Conservation (phyloP, 2,329 filamentous ascomycete genomes). For the Fusarium euwallaceae region DNA sequence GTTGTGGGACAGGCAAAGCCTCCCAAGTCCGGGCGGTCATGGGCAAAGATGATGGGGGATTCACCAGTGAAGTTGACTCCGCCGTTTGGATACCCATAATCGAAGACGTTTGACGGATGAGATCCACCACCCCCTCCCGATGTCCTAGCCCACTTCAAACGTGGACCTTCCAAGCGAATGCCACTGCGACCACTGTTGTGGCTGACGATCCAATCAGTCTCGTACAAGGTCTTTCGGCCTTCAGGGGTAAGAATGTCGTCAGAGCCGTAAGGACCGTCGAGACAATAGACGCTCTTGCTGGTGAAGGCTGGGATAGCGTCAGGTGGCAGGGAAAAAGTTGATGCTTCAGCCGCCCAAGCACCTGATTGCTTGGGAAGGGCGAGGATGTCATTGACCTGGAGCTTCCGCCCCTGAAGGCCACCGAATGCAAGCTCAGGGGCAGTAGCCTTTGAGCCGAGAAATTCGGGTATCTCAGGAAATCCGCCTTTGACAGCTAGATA, state of each 20-base stretch:
- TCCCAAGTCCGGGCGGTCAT: constrained; percentile 51
- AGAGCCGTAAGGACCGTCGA: background rate
- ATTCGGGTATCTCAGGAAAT: constrained; percentile 61
- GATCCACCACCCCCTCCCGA: constrained; percentile 74
- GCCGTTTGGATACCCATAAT: constrained; percentile 34
- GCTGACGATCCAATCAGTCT: background rate
- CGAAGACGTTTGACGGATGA: constrained; percentile 66
- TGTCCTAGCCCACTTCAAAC: constrained; percentile 68
- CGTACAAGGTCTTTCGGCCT: background rate
- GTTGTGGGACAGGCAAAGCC: constrained; percentile 50
- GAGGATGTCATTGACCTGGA: constrained; percentile 55
- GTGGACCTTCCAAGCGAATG: constrained; percentile 70
- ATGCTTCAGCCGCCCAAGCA: background rate
- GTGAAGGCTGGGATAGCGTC: background rate
- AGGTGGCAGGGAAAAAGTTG: background rate
- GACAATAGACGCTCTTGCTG: background rate
- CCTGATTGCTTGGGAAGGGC: background rate
- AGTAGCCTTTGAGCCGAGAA: constrained; percentile 71
- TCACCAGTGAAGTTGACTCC: constrained; percentile 54
- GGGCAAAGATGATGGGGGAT: constrained; percentile 50
- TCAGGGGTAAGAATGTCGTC: background rate
- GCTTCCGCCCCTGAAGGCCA: constrained; percentile 69
- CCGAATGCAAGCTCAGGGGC: constrained; percentile 69
- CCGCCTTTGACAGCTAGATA: constrained; percentile 50
- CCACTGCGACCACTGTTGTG: constrained; percentile 59